These are phyloP conservation scores for Penicillium antarcticum DNA, from an alignment of 495 filamentous ascomycete species.

Conservation along the genomic window DNA sequence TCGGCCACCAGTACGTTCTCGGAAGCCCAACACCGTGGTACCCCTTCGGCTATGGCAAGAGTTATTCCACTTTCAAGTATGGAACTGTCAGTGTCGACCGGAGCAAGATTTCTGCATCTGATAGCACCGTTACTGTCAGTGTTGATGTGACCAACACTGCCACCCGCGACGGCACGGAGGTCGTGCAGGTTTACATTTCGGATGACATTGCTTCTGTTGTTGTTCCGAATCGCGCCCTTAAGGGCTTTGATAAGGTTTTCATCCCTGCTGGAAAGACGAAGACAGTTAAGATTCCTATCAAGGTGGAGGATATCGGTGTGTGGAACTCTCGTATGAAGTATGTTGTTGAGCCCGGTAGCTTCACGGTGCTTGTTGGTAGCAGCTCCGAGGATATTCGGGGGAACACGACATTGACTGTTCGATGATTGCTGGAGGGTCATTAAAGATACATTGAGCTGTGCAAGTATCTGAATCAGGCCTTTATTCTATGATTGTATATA, in stretches of 20 bases:
- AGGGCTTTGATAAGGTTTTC: conserved; percentile 66
- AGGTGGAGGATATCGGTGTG: conserved; percentile 51
- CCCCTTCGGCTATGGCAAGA: conserved; percentile 66
- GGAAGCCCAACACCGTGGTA: conserved; percentile 55
- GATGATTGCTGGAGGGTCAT: background rate
- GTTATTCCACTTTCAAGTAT: conserved; percentile 62
- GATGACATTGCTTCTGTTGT: conserved; percentile 60
- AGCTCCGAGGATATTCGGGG: conserved; percentile 52
- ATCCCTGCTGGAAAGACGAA: conserved; percentile 57
- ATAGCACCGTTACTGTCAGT: conserved; percentile 42
- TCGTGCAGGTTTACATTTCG: conserved; percentile 66
- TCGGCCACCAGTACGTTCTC: conserved; percentile 65
- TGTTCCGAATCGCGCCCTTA: conserved; percentile 62
- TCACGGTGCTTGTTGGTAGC: conserved; percentile 55
- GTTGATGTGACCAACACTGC: conserved; percentile 55
- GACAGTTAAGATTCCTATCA: conserved; percentile 51
- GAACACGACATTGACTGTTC: conserved; percentile 53
- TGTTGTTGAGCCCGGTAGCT: conserved; percentile 66
- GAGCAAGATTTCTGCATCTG: conserved; percentile 37
- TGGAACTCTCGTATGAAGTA: conserved; percentile 64
- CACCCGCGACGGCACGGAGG: conserved; percentile 57
- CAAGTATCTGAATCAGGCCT: background rate
- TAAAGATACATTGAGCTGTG: too few species aligned
- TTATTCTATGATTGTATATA: background rate
- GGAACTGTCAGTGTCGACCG: conserved; percentile 44